phyloP scores from a whole-genome alignment of 495 filamentous ascomycete species.

The Achaetomiella virescens region DNA sequence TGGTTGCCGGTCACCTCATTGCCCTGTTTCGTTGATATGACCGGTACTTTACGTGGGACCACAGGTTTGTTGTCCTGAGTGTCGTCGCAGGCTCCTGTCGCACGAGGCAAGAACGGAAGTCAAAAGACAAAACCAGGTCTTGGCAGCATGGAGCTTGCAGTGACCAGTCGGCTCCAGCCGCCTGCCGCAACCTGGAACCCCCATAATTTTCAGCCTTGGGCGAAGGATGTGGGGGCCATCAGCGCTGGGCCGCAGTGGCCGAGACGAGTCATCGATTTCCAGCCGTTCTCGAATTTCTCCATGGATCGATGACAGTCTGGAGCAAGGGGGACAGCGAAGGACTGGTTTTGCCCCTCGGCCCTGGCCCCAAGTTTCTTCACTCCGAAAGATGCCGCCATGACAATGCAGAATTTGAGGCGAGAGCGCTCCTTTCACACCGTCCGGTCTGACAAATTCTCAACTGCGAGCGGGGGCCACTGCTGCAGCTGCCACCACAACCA shows the following conservation, averaged over 20 bases:
- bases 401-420: background rate
- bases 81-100: too few relatives aligned
- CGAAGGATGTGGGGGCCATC: background rate
- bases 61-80: too few relatives aligned
- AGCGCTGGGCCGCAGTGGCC: constrained; percentile 1
- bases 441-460: background rate
- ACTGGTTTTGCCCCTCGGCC: background rate
- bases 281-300: background rate
- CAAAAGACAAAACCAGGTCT: too few relatives aligned
- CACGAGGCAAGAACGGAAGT: too few relatives aligned
- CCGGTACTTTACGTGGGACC: too few relatives aligned
- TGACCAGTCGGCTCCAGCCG: constrained; percentile 23
- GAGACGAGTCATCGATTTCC: constrained; percentile 15
- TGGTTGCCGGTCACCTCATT: too few relatives aligned
- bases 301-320: background rate
- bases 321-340: background rate
- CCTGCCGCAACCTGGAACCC: background rate
- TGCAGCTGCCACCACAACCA: background rate
- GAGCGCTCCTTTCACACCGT: background rate
- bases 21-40: too few relatives aligned
- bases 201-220: background rate
- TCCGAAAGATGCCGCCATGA: constrained; percentile 7
- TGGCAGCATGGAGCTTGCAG: too few relatives aligned
- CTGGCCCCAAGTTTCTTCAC: background rate
- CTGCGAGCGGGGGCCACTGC: background rate